phyloP scores from a whole-genome alignment of 2,329 filamentous ascomycete species.

The Bipolaris bicolor region DNA sequence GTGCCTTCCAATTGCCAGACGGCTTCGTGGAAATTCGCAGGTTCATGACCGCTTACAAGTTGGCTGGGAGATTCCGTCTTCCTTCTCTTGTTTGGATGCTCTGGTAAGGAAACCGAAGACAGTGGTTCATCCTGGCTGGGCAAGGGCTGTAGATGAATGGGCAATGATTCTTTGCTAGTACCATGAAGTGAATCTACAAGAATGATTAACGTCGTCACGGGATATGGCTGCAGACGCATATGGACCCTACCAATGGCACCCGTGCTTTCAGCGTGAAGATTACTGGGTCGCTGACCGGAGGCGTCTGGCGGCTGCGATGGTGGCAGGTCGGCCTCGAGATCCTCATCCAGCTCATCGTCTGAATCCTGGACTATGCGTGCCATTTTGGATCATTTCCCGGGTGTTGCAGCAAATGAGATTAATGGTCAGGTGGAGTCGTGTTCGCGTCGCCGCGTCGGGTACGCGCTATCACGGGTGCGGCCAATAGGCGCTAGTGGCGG shows the following conservation, averaged over 20 bases:
- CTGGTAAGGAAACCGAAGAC: slow-evolving; percentile 28
- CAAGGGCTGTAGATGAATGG: slow-evolving; percentile 31
- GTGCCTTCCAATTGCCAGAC: slow-evolving; percentile 40
- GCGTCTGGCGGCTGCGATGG: slow-evolving; percentile 23
- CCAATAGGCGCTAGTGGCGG: slow-evolving; percentile 6
- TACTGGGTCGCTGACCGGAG: slow-evolving; percentile 17
- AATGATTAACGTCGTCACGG: not conserved
- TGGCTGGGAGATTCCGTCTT: slow-evolving; percentile 19
- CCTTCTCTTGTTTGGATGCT: slow-evolving; percentile 32
- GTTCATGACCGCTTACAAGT: not conserved
- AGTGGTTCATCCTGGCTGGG: slow-evolving; percentile 19
- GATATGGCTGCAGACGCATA: not conserved
- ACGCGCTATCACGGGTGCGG: slow-evolving; percentile 34
- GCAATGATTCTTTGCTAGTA: slow-evolving; percentile 35
- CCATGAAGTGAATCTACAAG: slow-evolving; percentile 32
- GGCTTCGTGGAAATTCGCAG: slow-evolving; percentile 5
- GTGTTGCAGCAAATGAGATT: slow-evolving; percentile 1
- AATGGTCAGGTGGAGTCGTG: slow-evolving; percentile 1
- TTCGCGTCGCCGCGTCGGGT: slow-evolving; percentile 18
- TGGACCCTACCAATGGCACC: slow-evolving; percentile 39
- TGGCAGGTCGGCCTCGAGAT: slow-evolving; percentile 25
- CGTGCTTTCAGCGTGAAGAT: slow-evolving; percentile 24
- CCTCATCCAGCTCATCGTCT: slow-evolving; percentile 46
- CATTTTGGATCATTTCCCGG: slow-evolving; percentile 17
- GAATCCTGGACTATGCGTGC: slow-evolving; percentile 47